phyloP scores from a whole-genome alignment of 768 basidiomycete genomes.

The Boletus subcaerulescens region DNA sequence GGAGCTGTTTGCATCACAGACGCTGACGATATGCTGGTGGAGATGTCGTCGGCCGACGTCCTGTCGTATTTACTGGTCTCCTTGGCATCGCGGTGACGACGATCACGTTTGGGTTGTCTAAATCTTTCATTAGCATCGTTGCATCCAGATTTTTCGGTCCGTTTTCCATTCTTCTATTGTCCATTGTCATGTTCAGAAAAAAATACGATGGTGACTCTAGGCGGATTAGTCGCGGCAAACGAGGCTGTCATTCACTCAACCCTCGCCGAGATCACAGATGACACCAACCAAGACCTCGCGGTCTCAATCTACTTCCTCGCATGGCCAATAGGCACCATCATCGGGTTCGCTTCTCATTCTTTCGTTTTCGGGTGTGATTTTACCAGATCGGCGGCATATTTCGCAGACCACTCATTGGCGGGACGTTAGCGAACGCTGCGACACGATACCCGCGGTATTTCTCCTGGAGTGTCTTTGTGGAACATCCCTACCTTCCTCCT shows the following conservation, averaged over 20 bases:
- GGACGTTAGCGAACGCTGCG: constrained; percentile 17
- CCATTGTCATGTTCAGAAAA: not conserved
- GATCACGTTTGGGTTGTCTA: constrained; percentile 53
- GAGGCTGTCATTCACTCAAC: constrained; percentile 59
- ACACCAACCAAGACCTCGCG: constrained; percentile 56
- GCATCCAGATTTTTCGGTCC: constrained; percentile 51
- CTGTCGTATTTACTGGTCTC: constrained; percentile 56
- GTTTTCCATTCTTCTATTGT: constrained; percentile 5
- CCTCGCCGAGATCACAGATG: constrained; percentile 60
- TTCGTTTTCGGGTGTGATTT: too few species aligned
- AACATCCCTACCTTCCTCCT: constrained; percentile 18
- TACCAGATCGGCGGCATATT: not conserved
- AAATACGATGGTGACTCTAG: constrained; percentile 30
- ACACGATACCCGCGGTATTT: constrained; percentile 6
- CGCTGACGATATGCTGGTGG: not conserved
- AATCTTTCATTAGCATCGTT: constrained; percentile 45
- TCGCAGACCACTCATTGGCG: constrained; percentile 18
- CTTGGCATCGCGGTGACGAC: constrained; percentile 51
- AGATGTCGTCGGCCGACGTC: constrained; percentile 61
- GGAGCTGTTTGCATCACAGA: not conserved
- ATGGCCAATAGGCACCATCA: constrained; percentile 54
- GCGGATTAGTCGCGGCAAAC: constrained; percentile 59
- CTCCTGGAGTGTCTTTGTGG: constrained; percentile 9
- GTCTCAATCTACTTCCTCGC: constrained; percentile 57
- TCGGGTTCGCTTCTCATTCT: constrained; percentile 40